These are phyloP conservation scores for Barnettozyma californica DNA, from an alignment of 805 yeast genomes.

Conservation along the genomic window DNA sequence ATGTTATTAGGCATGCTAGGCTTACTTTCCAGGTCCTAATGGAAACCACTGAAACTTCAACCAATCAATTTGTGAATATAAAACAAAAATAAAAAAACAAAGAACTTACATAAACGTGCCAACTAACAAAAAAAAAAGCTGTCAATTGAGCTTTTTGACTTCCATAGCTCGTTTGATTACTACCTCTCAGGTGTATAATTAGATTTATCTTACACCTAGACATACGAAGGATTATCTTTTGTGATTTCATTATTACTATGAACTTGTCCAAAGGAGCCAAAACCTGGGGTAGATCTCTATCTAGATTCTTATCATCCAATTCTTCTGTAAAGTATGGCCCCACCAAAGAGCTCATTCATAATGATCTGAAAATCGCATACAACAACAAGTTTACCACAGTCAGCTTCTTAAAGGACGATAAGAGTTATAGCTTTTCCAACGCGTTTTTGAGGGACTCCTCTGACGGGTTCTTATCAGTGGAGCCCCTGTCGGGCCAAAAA, in stretches of 20 bases:
- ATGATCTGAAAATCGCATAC: conserved; percentile 2
- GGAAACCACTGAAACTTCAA: no score
- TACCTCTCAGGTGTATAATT: not conserved
- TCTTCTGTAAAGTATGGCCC: not conserved
- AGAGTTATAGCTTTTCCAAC: conserved; percentile 30
- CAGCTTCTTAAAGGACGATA: conserved; percentile 6
- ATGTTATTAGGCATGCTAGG: no score
- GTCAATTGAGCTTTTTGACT: not conserved
- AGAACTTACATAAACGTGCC: no score
- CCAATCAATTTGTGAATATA: not conserved
- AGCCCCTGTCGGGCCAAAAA: conserved; percentile 54
- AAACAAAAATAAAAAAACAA: not conserved
- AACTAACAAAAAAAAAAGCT: not conserved
- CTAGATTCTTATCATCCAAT: not conserved
- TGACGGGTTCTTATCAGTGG: conserved; percentile 41
- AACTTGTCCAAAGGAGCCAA: not conserved
- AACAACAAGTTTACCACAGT: conserved; percentile 9
- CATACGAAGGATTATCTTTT: not conserved
- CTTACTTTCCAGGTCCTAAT: no score
- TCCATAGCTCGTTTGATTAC: not conserved
- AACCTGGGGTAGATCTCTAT: conserved; percentile 1
- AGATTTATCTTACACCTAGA: not conserved
- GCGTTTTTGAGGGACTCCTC: conserved; percentile 67
- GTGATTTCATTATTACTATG: not conserved
- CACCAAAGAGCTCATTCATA: conserved; percentile 1